Evolutionary conservation across 106 monocot species (phyloP).

Genomic region (Allium sativum): DNA sequence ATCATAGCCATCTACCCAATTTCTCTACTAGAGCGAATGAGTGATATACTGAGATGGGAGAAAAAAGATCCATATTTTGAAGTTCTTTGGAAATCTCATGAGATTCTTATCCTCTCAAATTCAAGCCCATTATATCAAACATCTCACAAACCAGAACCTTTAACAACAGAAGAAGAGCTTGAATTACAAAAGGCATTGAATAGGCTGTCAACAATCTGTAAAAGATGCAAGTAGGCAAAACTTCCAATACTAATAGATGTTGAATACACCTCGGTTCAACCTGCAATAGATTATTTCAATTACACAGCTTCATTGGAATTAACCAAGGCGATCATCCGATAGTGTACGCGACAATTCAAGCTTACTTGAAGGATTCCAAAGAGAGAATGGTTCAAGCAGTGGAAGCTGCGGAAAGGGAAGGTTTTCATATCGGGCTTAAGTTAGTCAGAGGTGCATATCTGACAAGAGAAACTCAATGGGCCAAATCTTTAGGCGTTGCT

Average conservation of each 20-base stretch:
- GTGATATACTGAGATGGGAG: conserved; percentile 71
- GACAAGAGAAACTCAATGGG: conserved; percentile 49
- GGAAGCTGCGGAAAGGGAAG: conserved; percentile 43
- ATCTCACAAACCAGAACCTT: conserved; percentile 30
- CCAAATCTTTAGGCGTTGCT: conserved; percentile 30
- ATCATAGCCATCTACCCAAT: conserved; percentile 87
- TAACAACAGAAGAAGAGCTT: conserved; percentile 34
- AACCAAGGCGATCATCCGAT: conserved; percentile 30
- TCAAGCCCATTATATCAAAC: conserved; percentile 74
- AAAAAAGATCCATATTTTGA: conserved; percentile 26
- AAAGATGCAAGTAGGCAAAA: conserved; percentile 29
- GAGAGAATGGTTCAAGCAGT: conserved; percentile 43
- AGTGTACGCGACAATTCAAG: conserved; percentile 74
- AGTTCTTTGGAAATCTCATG: conserved; percentile 57
- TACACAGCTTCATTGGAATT: conserved; percentile 40
- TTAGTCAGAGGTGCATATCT: conserved; percentile 88
- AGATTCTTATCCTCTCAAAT: conserved; percentile 42
- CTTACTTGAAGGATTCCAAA: conserved; percentile 69
- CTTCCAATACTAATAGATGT: conserved; percentile 77
- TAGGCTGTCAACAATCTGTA: conserved; percentile 40
- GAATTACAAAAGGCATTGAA: conserved; percentile 39
- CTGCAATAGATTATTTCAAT: conserved; percentile 84
- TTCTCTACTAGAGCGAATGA: conserved; percentile 49
- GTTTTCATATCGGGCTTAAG: conserved; percentile 61
- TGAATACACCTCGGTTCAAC: conserved; percentile 89